Evolutionary conservation across 1,284 basidiomycete species (phyloP).

Genomic region (Ganoderma lingzhi): DNA sequence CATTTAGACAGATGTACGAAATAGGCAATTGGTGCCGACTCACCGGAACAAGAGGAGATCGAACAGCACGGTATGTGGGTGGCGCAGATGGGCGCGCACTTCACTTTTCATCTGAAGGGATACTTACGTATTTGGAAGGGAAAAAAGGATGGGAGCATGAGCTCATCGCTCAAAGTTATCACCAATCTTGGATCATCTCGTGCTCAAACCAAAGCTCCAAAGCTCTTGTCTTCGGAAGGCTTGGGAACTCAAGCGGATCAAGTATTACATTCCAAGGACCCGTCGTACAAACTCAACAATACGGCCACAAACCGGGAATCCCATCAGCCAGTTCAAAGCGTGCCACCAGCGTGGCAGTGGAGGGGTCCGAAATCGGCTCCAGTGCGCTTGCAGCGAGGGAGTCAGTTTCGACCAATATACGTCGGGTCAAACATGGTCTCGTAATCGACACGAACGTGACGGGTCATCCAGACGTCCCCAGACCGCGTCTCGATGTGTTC

Average conservation of each 20-base stretch:
- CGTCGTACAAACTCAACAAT: too few species aligned
- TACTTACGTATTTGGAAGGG: too few species aligned
- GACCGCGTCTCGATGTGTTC: neutral
- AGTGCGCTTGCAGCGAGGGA: neutral
- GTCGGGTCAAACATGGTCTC: neutral
- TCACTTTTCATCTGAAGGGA: too few species aligned
- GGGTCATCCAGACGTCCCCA: too few species aligned
- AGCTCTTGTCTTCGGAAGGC: neutral
- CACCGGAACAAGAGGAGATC: too few species aligned
- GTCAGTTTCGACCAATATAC: conserved; percentile 13
- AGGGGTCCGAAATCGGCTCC: conserved; percentile 4
- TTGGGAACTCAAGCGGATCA: neutral
- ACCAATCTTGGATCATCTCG: too few species aligned
- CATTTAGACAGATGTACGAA: neutral
- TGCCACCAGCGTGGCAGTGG: neutral
- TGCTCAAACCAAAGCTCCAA: too few species aligned
- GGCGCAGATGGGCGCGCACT: neutral
- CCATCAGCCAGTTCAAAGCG: neutral
- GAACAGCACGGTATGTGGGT: too few species aligned
- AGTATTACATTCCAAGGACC: too few species aligned
- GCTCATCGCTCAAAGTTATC: too few species aligned
- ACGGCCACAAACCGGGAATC: neutral
- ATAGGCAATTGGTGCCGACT: neutral
- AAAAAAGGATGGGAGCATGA: too few species aligned
- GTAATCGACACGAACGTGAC: neutral